Base-by-base conservation (phyloP, 2,329 filamentous ascomycete genomes). In the Fusarium albidum region DNA sequence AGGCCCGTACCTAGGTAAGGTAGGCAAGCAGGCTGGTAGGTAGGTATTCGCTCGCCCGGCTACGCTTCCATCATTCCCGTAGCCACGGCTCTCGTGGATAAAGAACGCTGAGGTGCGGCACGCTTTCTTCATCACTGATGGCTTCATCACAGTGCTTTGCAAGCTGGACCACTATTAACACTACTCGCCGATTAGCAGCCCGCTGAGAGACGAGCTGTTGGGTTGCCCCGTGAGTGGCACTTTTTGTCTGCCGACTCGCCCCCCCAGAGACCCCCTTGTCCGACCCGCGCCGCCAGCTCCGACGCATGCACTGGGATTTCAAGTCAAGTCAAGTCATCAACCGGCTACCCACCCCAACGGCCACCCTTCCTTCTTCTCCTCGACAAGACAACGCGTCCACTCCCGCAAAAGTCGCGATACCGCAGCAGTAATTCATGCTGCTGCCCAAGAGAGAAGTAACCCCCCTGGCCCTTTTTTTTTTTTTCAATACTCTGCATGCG, bases 381-480 rank as follows among this genome's bases (percentile, higher is more conserved):
- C 52, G 51, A 55, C 59, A 65, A 61, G 57, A 60, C 67, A 70
- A 55, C 70, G 71, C 71, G 70, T 71, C 65, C 52, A 62, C 57
- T 50, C 61, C 41, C 59, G 48, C 42, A 56, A 65, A 67, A 64
- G 56, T 67, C 70, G 71, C 69, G 69, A 71, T 66, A 52, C 27
- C 52, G 63, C 59, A 57, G 64, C 68, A 62, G 65, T 61, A 64
- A 64, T 66, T 65, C 61, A 73, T 73, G 69, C 69, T 68, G 59
- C 60, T 65, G 59, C 59, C 56, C 49, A 52, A 64, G 61, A 66
- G 60, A 59, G 55, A 65, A 66, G 71, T 73, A 63, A 56, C 47
- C 21, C n/a, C n/a, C 7, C 26, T n/a, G n/a, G n/a, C 37, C n/a
- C 29, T 44, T 32, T n/a, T 29, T 49, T 52, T 43, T 42, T 17